phyloP scores from a whole-genome alignment of 495 filamentous ascomycete genomes.

The Aspergillus egyptiacus region DNA sequence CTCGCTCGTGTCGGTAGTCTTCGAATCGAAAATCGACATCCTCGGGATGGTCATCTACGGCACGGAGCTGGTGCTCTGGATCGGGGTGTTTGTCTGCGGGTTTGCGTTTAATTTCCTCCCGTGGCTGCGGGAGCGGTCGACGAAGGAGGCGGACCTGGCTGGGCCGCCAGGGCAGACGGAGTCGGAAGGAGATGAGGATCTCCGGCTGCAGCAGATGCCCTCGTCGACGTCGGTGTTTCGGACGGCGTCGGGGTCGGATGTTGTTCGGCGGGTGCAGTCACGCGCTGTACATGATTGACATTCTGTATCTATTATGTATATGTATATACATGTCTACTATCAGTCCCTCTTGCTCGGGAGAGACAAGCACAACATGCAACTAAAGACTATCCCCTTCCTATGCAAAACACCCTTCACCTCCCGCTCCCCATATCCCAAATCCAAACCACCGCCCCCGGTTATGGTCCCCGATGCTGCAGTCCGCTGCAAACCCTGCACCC shows the following conservation, averaged over 20 bases:
- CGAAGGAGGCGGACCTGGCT: conserved; percentile 14
- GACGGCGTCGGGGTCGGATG: conserved; percentile 37
- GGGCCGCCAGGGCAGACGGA: not conserved
- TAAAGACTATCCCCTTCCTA: too few species aligned
- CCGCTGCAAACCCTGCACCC: too few species aligned
- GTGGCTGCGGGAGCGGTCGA: conserved; percentile 33
- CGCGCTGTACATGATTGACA: too few species aligned
- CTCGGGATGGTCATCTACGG: conserved; percentile 58
- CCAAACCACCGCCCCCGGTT: too few species aligned
- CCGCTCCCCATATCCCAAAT: too few species aligned
- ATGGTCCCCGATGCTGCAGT: too few species aligned
- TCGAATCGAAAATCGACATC: conserved; percentile 48
- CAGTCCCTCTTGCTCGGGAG: too few species aligned
- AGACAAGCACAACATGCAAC: too few species aligned
- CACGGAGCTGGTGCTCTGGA: conserved; percentile 54
- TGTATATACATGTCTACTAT: too few species aligned
- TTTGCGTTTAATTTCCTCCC: conserved; percentile 54
- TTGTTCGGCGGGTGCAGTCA: conserved; percentile 7
- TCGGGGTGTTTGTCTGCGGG: conserved; percentile 56
- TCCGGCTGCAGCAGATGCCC: conserved; percentile 45
- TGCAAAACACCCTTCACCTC: too few species aligned
- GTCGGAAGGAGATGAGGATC: conserved; percentile 4
- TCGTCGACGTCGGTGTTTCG: conserved; percentile 54
- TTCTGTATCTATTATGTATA: too few species aligned
- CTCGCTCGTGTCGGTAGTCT: conserved; percentile 56